Evolutionary conservation across 1,139 yeast species (phyloP).

Genomic region (Yamadazyma jaroonii): DNA sequence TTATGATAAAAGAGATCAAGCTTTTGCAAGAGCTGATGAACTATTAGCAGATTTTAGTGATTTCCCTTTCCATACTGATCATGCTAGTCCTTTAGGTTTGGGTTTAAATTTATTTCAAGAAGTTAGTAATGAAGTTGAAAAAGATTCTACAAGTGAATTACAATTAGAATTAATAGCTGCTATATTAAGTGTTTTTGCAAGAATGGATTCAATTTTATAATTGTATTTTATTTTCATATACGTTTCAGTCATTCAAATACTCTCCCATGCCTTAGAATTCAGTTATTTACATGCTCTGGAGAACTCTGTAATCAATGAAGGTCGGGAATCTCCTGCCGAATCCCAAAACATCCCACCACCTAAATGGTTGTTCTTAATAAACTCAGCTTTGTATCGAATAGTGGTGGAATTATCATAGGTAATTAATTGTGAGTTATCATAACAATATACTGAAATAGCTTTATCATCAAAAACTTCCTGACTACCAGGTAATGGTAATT

Average conservation of each 20-base stretch:
- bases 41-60: constrained; percentile 77
- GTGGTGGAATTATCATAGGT: constrained; percentile 45
- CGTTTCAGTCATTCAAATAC: neutral
- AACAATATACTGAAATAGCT: constrained; percentile 59
- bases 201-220: constrained; percentile 54
- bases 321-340: constrained; percentile 62
- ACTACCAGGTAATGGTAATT: constrained; percentile 52
- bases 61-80: constrained; percentile 69
- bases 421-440: constrained; percentile 36
- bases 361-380: constrained; percentile 43
- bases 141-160: constrained; percentile 53
- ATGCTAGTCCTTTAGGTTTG: constrained; percentile 60
- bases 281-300: too few relatives aligned
- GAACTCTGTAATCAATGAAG: too few relatives aligned
- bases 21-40: constrained; percentile 92
- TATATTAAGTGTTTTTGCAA: constrained; percentile 60
- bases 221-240: too few relatives aligned
- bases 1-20: constrained; percentile 89
- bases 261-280: neutral
- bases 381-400: constrained; percentile 57
- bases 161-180: constrained; percentile 91
- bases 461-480: constrained; percentile 50
- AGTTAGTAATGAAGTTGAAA: constrained; percentile 64
- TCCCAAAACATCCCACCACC: constrained; percentile 98
- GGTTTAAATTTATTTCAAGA: constrained; percentile 76